phyloP scores from a whole-genome alignment of 306 rosid genomes.

The Cucurbita moschata region DNA sequence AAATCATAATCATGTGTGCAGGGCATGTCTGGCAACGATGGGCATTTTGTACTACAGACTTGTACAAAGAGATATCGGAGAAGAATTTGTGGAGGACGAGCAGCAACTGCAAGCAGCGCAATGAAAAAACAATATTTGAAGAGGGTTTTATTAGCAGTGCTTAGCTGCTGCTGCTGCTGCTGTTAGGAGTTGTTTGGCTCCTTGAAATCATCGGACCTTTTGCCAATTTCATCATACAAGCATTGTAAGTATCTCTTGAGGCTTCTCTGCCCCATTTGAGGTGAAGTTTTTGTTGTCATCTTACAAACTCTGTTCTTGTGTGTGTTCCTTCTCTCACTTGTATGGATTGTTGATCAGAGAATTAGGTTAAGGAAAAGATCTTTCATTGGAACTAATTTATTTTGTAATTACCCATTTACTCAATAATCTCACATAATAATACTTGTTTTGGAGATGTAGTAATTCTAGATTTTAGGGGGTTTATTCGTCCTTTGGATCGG shows the following conservation, averaged over 20 bases:
- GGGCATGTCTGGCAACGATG: constrained; percentile 99
- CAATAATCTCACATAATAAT: neutral
- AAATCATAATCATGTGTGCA: constrained; percentile 22
- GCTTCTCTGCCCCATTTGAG: neutral
- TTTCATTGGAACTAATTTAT: neutral
- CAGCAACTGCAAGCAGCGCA: constrained; percentile 20
- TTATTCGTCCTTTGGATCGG: too few species aligned
- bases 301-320: neutral
- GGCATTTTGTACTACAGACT: constrained; percentile 98
- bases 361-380: constrained; percentile 1
- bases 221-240: neutral
- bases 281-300: constrained; percentile 1
- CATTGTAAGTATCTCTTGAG: neutral
- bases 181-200: neutral
- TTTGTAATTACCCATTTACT: constrained; percentile 12
- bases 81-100: constrained; percentile 41
- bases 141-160: neutral
- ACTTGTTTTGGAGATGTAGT: neutral
- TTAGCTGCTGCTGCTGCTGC: too few species aligned
- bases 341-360: constrained; percentile 1
- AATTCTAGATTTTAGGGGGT: neutral
- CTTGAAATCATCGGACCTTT: constrained; percentile 3
- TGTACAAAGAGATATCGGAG: constrained; percentile 59
- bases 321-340: constrained; percentile 1
- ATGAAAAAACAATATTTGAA: constrained; percentile 1